Evolutionary conservation across 192 early-diverging fungal genomes (phyloP), one percentile per base, ranked within the genome.

Genomic region (Coemansia sp.): DNA sequence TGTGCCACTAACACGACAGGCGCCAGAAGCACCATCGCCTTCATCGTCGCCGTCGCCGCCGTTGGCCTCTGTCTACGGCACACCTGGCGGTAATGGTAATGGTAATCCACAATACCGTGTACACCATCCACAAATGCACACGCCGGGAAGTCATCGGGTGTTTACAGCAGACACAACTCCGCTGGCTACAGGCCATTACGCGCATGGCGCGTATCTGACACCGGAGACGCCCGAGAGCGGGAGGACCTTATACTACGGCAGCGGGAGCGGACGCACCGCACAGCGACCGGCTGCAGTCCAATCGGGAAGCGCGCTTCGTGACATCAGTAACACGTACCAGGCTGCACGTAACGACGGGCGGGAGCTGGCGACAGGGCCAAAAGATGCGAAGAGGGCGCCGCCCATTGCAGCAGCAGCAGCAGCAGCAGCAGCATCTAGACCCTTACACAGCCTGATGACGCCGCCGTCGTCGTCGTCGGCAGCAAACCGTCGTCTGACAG

Each of bases 321-420:
- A 79, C 39, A 71, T 79, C 37, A 74, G 68, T 41, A 74, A 67
- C 68, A 61, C 65, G 43, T 48, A 71, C 62, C 67, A 70, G 39
- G 11, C 41, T 13, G 16, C 36, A 2, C 56, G 15, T n/a, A 6
- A 58, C 56, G 56, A 52, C 19, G 49, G 22, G 19, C 0, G 19
- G 7, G 49, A 7, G 19, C 47, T 6, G 13, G 5, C 18, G 10
- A 6, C 47, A 16, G 12, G 47, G 15, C 0, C 19, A 52, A 52
- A 52, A 12, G 19, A 52, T 7, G 22, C 11, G 19, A 52, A 52
- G 13, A 58, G 13, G 41, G 8, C 60, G 41, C 41, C 57, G 39
- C 26, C 13, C 9, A 19, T 43, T 45, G 45, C 46, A 46, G 18
- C 7, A 47, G 51, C 36, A 41, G 12, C 48, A 51, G 12, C 48